These are phyloP conservation scores for Metarhizium album DNA, from an alignment of 2,329 filamentous ascomycete species.

Conservation along the genomic window DNA sequence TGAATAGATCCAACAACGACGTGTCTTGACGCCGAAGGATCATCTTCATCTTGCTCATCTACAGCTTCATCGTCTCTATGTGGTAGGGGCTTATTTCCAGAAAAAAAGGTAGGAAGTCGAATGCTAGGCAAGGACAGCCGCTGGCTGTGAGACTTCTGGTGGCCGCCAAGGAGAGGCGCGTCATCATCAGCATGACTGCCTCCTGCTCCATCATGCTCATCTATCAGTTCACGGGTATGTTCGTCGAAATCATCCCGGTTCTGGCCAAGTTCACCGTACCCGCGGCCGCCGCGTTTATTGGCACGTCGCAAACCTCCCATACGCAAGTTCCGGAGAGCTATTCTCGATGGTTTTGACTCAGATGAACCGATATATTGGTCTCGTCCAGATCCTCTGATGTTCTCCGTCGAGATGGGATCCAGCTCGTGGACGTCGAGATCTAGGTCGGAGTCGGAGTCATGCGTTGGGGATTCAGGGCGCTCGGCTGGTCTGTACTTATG, in stretches of 20 bases:
- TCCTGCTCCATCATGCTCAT: conserved; percentile 51
- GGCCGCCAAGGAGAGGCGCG: conserved; percentile 54
- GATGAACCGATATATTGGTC: conserved; percentile 24
- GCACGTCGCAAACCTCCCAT: conserved; percentile 52
- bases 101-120: conserved; percentile 59
- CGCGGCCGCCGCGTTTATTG: conserved; percentile 40
- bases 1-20: conserved; percentile 69
- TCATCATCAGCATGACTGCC: conserved; percentile 56
- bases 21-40: conserved; percentile 60
- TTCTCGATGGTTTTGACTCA: conserved; percentile 43
- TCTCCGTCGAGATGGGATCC: conserved; percentile 46
- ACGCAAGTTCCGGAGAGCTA: conserved; percentile 61
- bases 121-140: conserved; percentile 36
- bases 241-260: conserved; percentile 48
- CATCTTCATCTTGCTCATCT: conserved; percentile 43
- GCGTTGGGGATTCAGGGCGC: conserved; percentile 51
- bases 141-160: conserved; percentile 15
- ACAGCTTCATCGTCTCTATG: conserved; percentile 26
- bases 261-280: conserved; percentile 50
- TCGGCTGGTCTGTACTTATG: conserved; percentile 42
- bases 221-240: conserved; percentile 56
- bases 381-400: conserved; percentile 20
- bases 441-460: conserved; percentile 61
- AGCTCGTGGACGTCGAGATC: conserved; percentile 76
- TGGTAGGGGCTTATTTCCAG: conserved; percentile 13